Conservation (phyloP, 176 grass and related monocot genomes). For the Oryza australiensis region DNA sequence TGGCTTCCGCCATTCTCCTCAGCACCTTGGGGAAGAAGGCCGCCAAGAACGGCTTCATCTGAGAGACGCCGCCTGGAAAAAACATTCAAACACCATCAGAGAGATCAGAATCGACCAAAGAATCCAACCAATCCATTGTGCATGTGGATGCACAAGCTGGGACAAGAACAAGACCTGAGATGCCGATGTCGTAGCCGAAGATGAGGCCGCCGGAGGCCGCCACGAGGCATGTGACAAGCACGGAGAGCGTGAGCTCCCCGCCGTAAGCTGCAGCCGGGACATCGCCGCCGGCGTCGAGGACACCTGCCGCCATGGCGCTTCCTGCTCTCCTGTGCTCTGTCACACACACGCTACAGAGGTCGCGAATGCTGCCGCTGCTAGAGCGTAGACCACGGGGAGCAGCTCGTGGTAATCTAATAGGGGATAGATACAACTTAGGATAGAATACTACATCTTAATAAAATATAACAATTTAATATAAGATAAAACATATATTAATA, state of each 20-base stretch:
- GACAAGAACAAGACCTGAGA: conserved; percentile 32
- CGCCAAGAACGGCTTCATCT: conserved; percentile 59
- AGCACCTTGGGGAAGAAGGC: conserved; percentile 59
- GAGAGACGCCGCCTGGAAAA: conserved; percentile 53
- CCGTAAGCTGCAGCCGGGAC: neutral
- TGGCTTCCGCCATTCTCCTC: conserved; percentile 39
- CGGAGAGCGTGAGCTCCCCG: neutral
- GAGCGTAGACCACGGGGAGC: no score
- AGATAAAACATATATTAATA: no score
- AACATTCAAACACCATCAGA: neutral
- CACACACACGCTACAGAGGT: no score
- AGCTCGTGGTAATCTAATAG: neutral
- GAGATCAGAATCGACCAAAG: neutral
- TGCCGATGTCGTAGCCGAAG: conserved; percentile 56
- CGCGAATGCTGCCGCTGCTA: no score
- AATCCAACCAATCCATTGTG: neutral
- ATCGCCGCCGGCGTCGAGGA: neutral
- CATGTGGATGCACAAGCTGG: neutral
- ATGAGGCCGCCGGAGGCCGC: conserved; percentile 52
- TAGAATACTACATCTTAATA: no score
- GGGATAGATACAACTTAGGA: no score
- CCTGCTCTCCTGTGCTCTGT: no score
- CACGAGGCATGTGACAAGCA: conserved; percentile 32
- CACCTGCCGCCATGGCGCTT: neutral
- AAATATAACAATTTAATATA: no score